phyloP scores from a whole-genome alignment of 1,139 yeast species.

The Taphrina pruni region DNA sequence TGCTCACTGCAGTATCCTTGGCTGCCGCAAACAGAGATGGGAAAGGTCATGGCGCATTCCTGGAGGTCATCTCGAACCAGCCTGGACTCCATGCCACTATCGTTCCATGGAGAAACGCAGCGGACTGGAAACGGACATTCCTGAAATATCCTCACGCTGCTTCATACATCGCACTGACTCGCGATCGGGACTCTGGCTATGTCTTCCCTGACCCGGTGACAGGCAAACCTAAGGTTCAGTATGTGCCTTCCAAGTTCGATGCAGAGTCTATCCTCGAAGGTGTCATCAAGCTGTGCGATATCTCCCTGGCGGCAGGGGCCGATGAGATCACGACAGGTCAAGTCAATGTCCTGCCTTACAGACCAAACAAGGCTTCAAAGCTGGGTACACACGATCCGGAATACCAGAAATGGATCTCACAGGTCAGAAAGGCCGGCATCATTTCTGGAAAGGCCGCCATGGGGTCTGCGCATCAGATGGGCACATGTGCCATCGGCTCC shows the following conservation, averaged over 20 bases:
- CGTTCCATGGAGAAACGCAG: slow-evolving; percentile 58
- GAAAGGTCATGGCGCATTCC: slow-evolving; percentile 62
- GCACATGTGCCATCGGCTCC: slow-evolving; percentile 64
- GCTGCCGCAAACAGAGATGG: slow-evolving; percentile 63
- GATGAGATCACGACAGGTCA: slow-evolving; percentile 55
- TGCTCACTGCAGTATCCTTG: slow-evolving; percentile 61
- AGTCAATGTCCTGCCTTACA: slow-evolving; percentile 55
- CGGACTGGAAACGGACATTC: slow-evolving; percentile 53
- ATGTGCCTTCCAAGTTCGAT: slow-evolving; percentile 57
- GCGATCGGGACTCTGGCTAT: slow-evolving; percentile 59
- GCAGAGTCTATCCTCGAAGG: slow-evolving; percentile 57
- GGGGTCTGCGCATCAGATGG: slow-evolving; percentile 70
- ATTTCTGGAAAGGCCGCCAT: slow-evolving; percentile 52
- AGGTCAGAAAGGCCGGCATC: slow-evolving; percentile 51
- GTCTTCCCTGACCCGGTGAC: slow-evolving; percentile 55
- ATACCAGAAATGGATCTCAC: slow-evolving; percentile 58
- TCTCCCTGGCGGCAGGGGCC: slow-evolving; percentile 62
- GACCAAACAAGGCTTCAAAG: slow-evolving; percentile 55
- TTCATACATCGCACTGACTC: slow-evolving; percentile 58
- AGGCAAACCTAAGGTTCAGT: slow-evolving; percentile 55
- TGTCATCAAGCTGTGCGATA: slow-evolving; percentile 57
- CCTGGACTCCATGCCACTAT: slow-evolving; percentile 57
- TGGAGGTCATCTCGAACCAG: slow-evolving; percentile 60
- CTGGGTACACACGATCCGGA: slow-evolving; percentile 58
- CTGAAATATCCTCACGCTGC: slow-evolving; percentile 56